A percentile compares a stretch with the other conserved stretches of the same genome.
These are phyloP conservation scores for Fraxinus nigra DNA, from an alignment of 305 asterid species.

Conservation along the genomic window DNA sequence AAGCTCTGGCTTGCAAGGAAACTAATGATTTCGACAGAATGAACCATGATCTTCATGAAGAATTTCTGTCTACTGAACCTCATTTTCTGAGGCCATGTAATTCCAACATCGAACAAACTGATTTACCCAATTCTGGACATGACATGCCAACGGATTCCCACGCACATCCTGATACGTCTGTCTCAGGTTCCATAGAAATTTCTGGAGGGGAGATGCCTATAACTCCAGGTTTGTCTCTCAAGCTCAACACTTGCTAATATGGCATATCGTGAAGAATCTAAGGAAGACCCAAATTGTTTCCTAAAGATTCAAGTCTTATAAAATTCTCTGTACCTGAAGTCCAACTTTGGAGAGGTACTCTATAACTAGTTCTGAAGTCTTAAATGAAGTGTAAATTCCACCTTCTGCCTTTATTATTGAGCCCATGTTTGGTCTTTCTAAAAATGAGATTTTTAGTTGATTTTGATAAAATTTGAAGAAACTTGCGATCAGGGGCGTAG, in stretches of 20 bases:
- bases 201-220: slow-evolving; percentile 31
- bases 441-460: background rate
- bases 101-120: slow-evolving; percentile 38
- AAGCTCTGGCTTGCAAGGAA: slow-evolving; percentile 27
- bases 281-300: slow-evolving; percentile 4
- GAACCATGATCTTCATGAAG: slow-evolving; percentile 31
- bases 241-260: slow-evolving; percentile 21
- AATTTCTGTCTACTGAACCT: slow-evolving; percentile 30
- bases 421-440: background rate
- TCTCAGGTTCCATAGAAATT: slow-evolving; percentile 18
- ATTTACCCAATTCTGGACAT: slow-evolving; percentile 29
- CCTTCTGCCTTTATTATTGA: background rate
- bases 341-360: slow-evolving; percentile 11
- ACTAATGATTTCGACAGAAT: slow-evolving; percentile 21
- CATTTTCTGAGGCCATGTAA: slow-evolving; percentile 50
- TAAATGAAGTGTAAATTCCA: background rate
- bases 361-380: background rate
- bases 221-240: slow-evolving; percentile 47
- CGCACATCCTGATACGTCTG: slow-evolving; percentile 30
- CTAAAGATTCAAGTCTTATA: background rate
- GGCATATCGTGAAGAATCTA: background rate
- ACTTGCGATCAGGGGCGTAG: background rate
- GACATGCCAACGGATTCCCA: slow-evolving; percentile 32
- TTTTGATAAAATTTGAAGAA: background rate
- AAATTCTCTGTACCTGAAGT: background rate